Base-by-base conservation (phyloP, 345 rosid species). In the Salix arbutifolia region DNA sequence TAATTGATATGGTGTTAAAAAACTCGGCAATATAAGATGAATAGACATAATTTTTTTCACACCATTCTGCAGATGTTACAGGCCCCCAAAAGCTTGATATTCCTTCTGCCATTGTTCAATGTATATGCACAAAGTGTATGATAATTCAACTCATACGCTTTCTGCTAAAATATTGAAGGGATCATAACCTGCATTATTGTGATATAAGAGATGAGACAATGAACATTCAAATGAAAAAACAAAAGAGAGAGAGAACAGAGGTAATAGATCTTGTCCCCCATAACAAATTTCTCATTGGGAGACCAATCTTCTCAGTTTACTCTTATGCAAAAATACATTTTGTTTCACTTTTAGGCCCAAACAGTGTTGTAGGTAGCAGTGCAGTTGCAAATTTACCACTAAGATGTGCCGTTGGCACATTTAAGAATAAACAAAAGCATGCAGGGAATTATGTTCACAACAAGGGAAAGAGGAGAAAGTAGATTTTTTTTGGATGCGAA, bases 71-170 rank as follows among this genome's bases (percentile, higher is more conserved):
- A 46, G 97, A 89, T 44, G 98, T 93, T 76, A 93, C 96, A 4
- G 99, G 99, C 71, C 97, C 98, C 98, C 98, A 91, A 81, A 91
- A 93, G 86, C 92, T 91, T 3, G 96, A 83, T 76, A 90, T 71
- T 72, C 89, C 92, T 80, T 87, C 91, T 0, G 90, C 92, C 99
- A 95, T 95, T 84, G 85, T 65, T 74, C 71, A 71, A 69, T 13
- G 33, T 76, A 35, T 70, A 74, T 21, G 53, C 62, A 76, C 19
- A 77, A 66, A 26, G 64, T 14, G 40, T 75, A 48, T 33, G 42
- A 76, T 31, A 46, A 48, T 21, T 78, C 72, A 81, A 65, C 72
- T 48, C 69, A 56, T n/a, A 38, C 64, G 42, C 74, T 74, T 60
- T 56, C 67, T 56, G 70, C 76, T 78, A 80, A 17, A 75, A 58